A percentile compares a stretch with the other conserved stretches of the same genome.
Evolutionary conservation across 192 early-diverging fungal species (phyloP).

Genomic region (Chytriomyces hyalinus): DNA sequence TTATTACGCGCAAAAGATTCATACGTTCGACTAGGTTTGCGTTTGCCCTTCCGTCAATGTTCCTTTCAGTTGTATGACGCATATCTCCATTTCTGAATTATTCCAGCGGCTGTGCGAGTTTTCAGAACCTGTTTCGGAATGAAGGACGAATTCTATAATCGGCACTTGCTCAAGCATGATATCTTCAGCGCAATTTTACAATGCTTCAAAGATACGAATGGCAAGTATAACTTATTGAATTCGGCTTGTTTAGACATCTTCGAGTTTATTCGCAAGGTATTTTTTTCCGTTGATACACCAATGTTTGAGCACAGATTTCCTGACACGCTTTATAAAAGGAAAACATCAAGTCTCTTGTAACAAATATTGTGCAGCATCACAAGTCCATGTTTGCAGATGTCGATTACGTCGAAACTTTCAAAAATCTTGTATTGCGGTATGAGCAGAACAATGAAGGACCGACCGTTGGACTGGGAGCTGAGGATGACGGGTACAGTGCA

Average conservation of each 20-base stretch:
- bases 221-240: conserved; percentile 81
- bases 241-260: conserved; percentile 92
- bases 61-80: not conserved
- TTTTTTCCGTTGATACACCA: conserved; percentile 82
- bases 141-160: conserved; percentile 83
- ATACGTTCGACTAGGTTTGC: conserved; percentile 73
- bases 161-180: conserved; percentile 75
- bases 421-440: conserved; percentile 59
- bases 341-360: conserved; percentile 70
- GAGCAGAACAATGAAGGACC: conserved; percentile 69
- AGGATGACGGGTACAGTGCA: conserved; percentile 31
- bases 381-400: conserved; percentile 65
- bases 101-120: conserved; percentile 76
- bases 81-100: not conserved
- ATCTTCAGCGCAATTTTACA: conserved; percentile 72
- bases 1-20: conserved; percentile 71
- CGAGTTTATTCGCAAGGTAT: conserved; percentile 78
- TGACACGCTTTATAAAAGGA: conserved; percentile 29
- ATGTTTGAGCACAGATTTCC: conserved; percentile 60
- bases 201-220: conserved; percentile 64
- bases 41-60: not conserved
- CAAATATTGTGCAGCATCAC: conserved; percentile 70
- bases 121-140: conserved; percentile 77
- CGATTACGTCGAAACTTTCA: conserved; percentile 68
- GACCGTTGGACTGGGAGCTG: conserved; percentile 31